Conservation (phyloP, 2,329 filamentous ascomycete species). For the Epichloe coenophiala region DNA sequence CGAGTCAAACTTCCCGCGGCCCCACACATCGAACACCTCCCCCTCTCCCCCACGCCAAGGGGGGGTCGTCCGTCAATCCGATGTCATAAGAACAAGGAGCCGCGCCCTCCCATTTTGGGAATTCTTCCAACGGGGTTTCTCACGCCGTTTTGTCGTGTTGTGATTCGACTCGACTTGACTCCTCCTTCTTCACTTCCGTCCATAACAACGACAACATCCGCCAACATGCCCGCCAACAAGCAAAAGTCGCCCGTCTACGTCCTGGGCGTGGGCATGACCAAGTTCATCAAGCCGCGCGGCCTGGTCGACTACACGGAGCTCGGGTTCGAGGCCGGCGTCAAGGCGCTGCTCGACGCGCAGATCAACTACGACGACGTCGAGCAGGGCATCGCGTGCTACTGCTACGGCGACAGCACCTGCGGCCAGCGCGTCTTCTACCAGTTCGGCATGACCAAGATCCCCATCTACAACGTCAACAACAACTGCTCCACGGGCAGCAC, state of each 20-base stretch:
- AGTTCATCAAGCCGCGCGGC: slow-evolving; percentile 93
- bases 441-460: slow-evolving; percentile 93
- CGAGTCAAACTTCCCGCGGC: too few relatives aligned
- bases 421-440: slow-evolving; percentile 97
- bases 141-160: too few relatives aligned
- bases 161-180: too few relatives aligned
- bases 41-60: too few relatives aligned
- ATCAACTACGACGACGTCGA: slow-evolving; percentile 97
- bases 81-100: too few relatives aligned
- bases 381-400: slow-evolving; percentile 92
- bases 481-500: slow-evolving; percentile 96
- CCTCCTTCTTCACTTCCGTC: background rate
- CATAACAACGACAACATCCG: background rate
- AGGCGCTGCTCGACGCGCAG: slow-evolving; percentile 72
- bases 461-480: slow-evolving; percentile 97
- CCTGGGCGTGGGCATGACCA: slow-evolving; percentile 95
- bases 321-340: slow-evolving; percentile 82
- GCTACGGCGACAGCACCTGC: slow-evolving; percentile 89
- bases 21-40: too few relatives aligned
- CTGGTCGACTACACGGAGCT: slow-evolving; percentile 92
- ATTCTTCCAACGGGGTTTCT: too few relatives aligned
- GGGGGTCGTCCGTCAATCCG: too few relatives aligned
- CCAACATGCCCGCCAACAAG: slow-evolving; percentile 35
- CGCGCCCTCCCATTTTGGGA: too few relatives aligned
- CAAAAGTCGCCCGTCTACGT: slow-evolving; percentile 58